phyloP scores from a whole-genome alignment of 2,329 filamentous ascomycete species.

The Lasiodiplodia gonubiensis region DNA sequence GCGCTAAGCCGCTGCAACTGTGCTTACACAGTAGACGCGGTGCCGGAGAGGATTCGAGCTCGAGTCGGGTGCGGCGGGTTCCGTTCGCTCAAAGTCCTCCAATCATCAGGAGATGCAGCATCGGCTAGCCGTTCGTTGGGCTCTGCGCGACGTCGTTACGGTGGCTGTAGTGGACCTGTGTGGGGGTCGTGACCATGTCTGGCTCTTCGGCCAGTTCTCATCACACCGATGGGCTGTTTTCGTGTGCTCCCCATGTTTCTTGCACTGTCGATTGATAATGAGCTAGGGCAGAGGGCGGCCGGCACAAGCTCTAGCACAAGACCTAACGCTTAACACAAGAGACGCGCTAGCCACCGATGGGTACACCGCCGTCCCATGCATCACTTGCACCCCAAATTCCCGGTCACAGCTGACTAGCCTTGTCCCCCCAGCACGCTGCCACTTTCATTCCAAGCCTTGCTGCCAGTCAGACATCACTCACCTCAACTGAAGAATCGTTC shows the following conservation, averaged over 20 bases:
- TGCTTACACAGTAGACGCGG: neutral
- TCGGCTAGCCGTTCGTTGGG: neutral
- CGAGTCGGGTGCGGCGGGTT: neutral
- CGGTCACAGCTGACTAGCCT: neutral
- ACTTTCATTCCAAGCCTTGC: neutral
- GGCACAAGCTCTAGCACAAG: neutral
- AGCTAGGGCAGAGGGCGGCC: neutral
- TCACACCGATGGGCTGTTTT: neutral
- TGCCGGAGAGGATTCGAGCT: neutral
- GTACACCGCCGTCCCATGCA: neutral
- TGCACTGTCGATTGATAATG: neutral
- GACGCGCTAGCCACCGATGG: neutral
- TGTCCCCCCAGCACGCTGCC: neutral
- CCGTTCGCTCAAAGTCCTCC: neutral
- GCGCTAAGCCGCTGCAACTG: neutral
- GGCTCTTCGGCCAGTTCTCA: neutral
- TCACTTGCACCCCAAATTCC: neutral
- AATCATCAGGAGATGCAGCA: neutral
- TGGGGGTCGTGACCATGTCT: neutral
- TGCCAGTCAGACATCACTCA: neutral
- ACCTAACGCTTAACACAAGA: neutral
- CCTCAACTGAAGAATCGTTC: neutral
- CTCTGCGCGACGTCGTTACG: neutral
- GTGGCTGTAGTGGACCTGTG: neutral
- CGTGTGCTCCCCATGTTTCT: neutral